Evolutionary conservation across 345 rosid genomes (phyloP).

Genomic region (Eucalyptus polyanthemos): DNA sequence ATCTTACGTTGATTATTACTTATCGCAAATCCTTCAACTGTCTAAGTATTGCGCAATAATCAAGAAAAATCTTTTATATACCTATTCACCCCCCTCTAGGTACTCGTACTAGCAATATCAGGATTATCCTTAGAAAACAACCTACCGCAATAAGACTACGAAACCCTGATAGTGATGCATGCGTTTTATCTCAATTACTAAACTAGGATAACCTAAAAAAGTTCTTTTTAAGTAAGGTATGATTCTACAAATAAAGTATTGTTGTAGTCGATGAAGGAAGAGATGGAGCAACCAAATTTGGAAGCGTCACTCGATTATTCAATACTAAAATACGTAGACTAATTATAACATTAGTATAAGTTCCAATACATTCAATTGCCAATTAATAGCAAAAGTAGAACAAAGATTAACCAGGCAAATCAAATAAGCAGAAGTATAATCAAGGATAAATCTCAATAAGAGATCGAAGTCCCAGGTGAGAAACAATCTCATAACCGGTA

Average conservation of each 20-base stretch:
- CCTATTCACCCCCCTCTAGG: no score
- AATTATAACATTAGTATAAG: neutral
- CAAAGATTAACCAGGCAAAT: neutral
- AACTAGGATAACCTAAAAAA: neutral
- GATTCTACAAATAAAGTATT: neutral
- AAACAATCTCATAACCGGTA: neutral
- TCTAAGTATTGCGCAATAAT: no score
- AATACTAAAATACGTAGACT: neutral
- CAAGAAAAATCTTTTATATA: no score
- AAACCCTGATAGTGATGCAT: neutral
- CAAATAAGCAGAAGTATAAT: neutral
- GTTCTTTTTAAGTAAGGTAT: neutral
- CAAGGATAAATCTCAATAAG: conserved; percentile 13
- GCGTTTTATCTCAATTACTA: neutral
- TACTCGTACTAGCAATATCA: no score
- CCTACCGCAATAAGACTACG: neutral
- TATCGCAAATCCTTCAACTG: no score
- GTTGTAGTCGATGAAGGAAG: neutral
- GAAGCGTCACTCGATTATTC: neutral
- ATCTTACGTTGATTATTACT: no score
- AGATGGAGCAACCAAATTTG: neutral
- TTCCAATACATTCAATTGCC: neutral
- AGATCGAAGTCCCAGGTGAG: neutral
- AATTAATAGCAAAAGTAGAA: neutral
- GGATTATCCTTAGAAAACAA: neutral